Evolutionary conservation across 2,329 filamentous ascomycete genomes (phyloP).

Genomic region (Fusarium sp.): DNA sequence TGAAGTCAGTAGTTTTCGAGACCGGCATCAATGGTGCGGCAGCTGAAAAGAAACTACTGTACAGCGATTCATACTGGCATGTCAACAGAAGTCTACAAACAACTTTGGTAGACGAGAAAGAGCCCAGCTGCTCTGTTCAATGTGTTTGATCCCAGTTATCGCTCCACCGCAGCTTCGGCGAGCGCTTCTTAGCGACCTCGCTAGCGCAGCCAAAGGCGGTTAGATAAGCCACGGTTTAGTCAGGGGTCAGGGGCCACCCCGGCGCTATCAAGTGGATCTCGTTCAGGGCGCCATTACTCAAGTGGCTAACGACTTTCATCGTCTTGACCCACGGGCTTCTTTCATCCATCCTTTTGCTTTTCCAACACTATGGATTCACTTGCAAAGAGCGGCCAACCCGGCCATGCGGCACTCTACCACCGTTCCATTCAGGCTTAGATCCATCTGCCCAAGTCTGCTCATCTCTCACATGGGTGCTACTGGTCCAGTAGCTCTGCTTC

Average conservation of each 20-base stretch:
- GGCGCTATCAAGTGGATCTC: neutral
- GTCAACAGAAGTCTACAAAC: constrained; percentile 2
- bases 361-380: constrained; percentile 8
- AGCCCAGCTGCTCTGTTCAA: neutral
- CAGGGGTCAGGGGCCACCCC: constrained; percentile 23
- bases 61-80: neutral
- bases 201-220: constrained; percentile 1
- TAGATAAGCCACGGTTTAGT: constrained; percentile 17
- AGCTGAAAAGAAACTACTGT: constrained; percentile 12
- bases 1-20: neutral
- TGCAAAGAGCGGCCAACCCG: constrained; percentile 20
- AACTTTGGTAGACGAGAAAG: neutral
- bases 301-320: constrained; percentile 26
- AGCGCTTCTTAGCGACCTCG: constrained; percentile 18
- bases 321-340: constrained; percentile 18
- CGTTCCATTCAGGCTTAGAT: constrained; percentile 15
- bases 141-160: constrained; percentile 20
- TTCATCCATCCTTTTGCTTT: constrained; percentile 15
- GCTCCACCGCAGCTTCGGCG: constrained; percentile 29
- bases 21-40: constrained; percentile 28
- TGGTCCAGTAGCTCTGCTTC: neutral
- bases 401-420: constrained; percentile 23
- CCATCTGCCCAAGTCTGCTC: constrained; percentile 7
- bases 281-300: constrained; percentile 6
- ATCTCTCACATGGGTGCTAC: constrained; percentile 15